A percentile compares a stretch with the other conserved stretches of the same genome.
phyloP scores from a whole-genome alignment of 164 flowering plant species.

The Liquidambar formosana region DNA sequence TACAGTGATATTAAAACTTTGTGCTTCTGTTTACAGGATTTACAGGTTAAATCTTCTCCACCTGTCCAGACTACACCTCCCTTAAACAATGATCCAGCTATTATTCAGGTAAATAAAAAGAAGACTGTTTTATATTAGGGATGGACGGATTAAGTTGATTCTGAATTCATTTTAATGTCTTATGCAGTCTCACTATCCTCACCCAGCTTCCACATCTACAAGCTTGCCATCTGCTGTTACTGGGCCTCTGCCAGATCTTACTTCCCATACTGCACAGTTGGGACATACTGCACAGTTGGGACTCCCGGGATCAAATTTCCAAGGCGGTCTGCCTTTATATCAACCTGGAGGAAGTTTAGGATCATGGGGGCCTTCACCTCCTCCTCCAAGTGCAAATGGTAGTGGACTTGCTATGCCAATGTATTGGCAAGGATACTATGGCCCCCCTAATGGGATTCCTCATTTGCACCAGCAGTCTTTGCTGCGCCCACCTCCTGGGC shows the following conservation, averaged over 20 bases:
- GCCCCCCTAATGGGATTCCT: slow-evolving; percentile 66
- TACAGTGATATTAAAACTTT: neutral
- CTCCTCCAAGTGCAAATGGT: slow-evolving; percentile 60
- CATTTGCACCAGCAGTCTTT: slow-evolving; percentile 71
- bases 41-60: slow-evolving; percentile 88
- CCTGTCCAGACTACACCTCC: slow-evolving; percentile 61
- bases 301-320: slow-evolving; percentile 65
- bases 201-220: slow-evolving; percentile 49
- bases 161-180: slow-evolving; percentile 4
- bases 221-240: slow-evolving; percentile 57
- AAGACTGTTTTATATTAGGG: neutral
- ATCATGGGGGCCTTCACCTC: slow-evolving; percentile 75
- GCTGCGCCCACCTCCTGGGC: slow-evolving; percentile 74
- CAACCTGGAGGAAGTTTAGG: slow-evolving; percentile 74
- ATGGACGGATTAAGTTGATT: neutral
- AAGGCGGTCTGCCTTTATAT: slow-evolving; percentile 71
- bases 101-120: slow-evolving; percentile 65
- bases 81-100: slow-evolving; percentile 82
- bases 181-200: slow-evolving; percentile 88
- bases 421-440: slow-evolving; percentile 92
- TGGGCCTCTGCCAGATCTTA: slow-evolving; percentile 51
- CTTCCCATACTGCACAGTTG: slow-evolving; percentile 48
- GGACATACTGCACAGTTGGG: slow-evolving; percentile 54
- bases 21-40: slow-evolving; percentile 54
- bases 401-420: slow-evolving; percentile 75